Evolutionary conservation across 2,329 filamentous ascomycete species (phyloP), one percentile per base, ranked within the genome.

Genomic region (Alternaria viburni): DNA sequence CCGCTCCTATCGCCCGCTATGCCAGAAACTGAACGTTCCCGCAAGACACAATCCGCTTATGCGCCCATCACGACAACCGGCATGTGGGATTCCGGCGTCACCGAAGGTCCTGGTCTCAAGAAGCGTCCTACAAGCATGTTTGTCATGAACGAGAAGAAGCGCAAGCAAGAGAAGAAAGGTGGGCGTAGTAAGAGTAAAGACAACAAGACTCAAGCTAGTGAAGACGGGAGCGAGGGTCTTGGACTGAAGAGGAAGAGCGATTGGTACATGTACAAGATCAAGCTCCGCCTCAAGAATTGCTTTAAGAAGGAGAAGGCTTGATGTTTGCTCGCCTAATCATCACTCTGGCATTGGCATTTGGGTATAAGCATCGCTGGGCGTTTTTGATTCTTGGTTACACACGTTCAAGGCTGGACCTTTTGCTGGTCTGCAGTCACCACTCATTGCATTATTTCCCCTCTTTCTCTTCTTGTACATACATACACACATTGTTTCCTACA

Each of bases 11-110:
- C 73, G 10, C 69, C 69, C 12, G 57, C 59, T 7, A 28, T 65
- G 19, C 59, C 67, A 10, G 62, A 65, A 3, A 65, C 65, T 1
- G 66, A 73, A 55, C 65, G 75, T 26, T 52, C 69, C 4, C 63
- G 64, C 13, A 78, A 77, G 47, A 69, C 71, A 2, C 70, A 75
- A 28, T 79, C 75, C 3, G 73, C 75, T 0, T 77, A 74, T 64
- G 71, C 77, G 30, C 77, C 77, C 5, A 64, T 78, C 15, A 73
- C 70, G 1, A 79, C 77, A n/a, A 69, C 74, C 7, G 76, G 77
- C 6, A 52, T 80, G 46, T 80, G 77, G 77, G 77, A 79, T 51
- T 79, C 75, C 2, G 76, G 76, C 2, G 72, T 78, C 9, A 62
- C 66, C 0, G 74, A 78, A 8, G 71, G 71, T 10, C 64, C 69